phyloP scores from a whole-genome alignment of 345 rosid species.

The Syzygium jambos region DNA sequence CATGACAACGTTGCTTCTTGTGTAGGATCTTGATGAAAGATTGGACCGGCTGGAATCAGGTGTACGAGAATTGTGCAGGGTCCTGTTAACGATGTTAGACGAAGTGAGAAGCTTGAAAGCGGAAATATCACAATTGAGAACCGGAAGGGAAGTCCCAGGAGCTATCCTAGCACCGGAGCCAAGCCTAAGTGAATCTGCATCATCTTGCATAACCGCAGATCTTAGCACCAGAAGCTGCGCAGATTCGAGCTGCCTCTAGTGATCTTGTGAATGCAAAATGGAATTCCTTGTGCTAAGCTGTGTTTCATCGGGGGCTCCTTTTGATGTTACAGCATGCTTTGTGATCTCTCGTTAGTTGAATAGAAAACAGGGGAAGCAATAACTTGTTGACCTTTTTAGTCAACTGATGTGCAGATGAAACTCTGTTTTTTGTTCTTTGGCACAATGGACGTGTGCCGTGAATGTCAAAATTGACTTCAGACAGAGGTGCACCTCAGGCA shows the following conservation, averaged over 20 bases:
- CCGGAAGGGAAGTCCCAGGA: neutral
- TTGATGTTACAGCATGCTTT: neutral
- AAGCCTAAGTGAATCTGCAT: neutral
- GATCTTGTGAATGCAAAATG: neutral
- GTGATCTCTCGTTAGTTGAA: neutral
- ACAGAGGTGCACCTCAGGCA: neutral
- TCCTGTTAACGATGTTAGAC: neutral
- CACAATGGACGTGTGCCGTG: neutral
- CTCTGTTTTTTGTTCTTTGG: neutral
- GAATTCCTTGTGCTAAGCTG: neutral
- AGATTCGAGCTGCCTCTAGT: neutral
- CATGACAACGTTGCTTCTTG: neutral
- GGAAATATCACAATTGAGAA: neutral
- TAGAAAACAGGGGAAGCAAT: neutral
- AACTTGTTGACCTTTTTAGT: neutral
- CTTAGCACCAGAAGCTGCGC: neutral
- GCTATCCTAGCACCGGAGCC: neutral
- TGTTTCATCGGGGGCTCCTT: neutral
- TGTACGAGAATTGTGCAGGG: neutral
- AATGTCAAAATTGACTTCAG: neutral
- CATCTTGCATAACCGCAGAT: neutral
- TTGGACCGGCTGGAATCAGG: neutral
- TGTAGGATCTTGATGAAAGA: neutral
- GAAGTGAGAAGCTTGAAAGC: neutral
- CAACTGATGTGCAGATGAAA: neutral